These are phyloP conservation scores for Anacardium occidentale DNA, from an alignment of 345 rosid species.

Conservation along the genomic window DNA sequence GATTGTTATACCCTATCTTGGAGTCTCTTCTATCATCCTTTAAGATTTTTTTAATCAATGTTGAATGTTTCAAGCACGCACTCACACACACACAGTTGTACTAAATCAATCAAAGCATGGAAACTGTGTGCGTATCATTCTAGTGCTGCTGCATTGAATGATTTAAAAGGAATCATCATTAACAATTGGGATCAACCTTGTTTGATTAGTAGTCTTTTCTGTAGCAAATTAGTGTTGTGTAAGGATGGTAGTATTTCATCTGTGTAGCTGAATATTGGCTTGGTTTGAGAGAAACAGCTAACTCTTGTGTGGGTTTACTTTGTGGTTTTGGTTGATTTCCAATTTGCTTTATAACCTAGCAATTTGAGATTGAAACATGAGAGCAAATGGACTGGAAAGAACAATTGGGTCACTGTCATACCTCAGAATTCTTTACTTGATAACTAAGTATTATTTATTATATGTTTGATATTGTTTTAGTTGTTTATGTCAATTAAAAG, in stretches of 20 bases:
- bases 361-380: conserved; percentile 11
- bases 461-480: neutral
- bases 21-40: neutral
- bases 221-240: neutral
- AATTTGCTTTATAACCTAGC: conserved; percentile 20
- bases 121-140: neutral
- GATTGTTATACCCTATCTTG: neutral
- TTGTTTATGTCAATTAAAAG: neutral
- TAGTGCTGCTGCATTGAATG: neutral
- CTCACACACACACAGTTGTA: no score
- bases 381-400: neutral
- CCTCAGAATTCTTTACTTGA: neutral
- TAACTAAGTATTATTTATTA: neutral
- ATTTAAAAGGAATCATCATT: no score
- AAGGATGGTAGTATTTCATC: neutral
- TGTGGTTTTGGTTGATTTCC: neutral
- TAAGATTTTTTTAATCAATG: neutral
- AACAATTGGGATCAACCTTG: no score
- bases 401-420: neutral
- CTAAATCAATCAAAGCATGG: neutral
- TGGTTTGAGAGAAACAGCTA: neutral
- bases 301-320: neutral
- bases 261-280: no score
- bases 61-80: neutral
- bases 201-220: no score